phyloP scores from a whole-genome alignment of 768 basidiomycete genomes.

The Hygrocybe punicea region DNA sequence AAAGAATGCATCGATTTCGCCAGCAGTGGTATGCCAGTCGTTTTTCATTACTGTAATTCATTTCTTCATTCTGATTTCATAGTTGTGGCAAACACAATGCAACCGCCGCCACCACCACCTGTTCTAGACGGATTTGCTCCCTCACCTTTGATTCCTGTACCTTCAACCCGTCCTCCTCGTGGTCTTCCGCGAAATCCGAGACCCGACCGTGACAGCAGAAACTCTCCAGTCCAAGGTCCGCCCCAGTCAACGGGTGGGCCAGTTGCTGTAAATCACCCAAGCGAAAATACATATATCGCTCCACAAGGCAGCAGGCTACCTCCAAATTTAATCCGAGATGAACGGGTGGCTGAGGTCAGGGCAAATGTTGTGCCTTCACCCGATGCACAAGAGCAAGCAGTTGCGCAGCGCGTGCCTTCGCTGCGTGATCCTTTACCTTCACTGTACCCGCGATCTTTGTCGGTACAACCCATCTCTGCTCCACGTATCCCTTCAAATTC shows the following conservation, averaged over 20 bases:
- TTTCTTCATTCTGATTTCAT: constrained; percentile 5
- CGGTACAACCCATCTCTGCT: constrained; percentile 32
- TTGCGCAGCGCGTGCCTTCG: constrained; percentile 23
- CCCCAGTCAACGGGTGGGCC: background rate
- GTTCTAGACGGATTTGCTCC: constrained; percentile 22
- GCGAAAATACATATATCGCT: background rate
- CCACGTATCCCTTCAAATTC: constrained; percentile 32
- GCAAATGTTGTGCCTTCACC: constrained; percentile 25
- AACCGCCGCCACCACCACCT: constrained; percentile 55
- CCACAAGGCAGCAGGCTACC: background rate
- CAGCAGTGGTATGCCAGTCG: constrained; percentile 54
- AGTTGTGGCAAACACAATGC: constrained; percentile 61
- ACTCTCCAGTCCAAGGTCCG: background rate
- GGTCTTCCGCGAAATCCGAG: constrained; percentile 9
- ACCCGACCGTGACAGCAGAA: background rate
- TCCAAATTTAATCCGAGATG: background rate
- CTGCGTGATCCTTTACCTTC: constrained; percentile 21
- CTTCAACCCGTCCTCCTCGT: background rate
- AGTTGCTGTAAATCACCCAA: background rate
- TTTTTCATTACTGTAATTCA: background rate
- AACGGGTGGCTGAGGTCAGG: constrained; percentile 13
- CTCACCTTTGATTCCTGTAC: constrained; percentile 21
- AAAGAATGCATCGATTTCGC: constrained; percentile 84
- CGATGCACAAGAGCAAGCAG: constrained; percentile 31
- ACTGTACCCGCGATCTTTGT: constrained; percentile 17